phyloP scores from a whole-genome alignment of 495 filamentous ascomycete genomes.

The Penicillium soppii region DNA sequence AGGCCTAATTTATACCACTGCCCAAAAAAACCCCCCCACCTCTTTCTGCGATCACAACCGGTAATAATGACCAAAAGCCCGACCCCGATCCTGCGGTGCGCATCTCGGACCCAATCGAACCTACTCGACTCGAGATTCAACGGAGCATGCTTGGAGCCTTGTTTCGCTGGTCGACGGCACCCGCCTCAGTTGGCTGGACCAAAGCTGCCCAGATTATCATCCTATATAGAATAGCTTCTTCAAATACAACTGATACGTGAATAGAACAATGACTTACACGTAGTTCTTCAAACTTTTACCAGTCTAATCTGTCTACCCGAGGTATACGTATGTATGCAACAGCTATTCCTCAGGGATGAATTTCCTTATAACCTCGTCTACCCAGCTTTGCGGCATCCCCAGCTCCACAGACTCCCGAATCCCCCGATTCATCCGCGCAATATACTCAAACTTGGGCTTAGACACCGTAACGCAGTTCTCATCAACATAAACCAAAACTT shows the following conservation, averaged over 20 bases:
- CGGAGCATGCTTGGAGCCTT: background rate
- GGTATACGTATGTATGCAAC: background rate
- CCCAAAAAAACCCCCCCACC: conserved; percentile 13
- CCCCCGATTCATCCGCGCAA: conserved; percentile 66
- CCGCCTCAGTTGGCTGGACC: conserved; percentile 2
- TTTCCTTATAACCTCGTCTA: conserved; percentile 55
- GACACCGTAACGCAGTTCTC: conserved; percentile 37
- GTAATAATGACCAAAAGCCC: conserved; percentile 9
- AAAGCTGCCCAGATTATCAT: background rate
- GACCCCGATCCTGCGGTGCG: conserved; percentile 8
- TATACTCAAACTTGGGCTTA: conserved; percentile 59
- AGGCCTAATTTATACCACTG: conserved; percentile 29
- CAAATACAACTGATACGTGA: conserved; percentile 5
- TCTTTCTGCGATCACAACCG: conserved; percentile 7
- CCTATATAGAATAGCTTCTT: conserved; percentile 17
- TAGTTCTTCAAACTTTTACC: too few relatives aligned
- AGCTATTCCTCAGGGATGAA: conserved; percentile 45
- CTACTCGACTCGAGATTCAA: background rate
- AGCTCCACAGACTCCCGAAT: conserved; percentile 57
- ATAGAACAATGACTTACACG: background rate
- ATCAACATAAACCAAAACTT: conserved; percentile 60
- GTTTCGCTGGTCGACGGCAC: conserved; percentile 7
- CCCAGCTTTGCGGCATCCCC: conserved; percentile 57
- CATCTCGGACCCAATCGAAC: background rate
- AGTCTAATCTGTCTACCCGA: background rate